Base-by-base conservation (phyloP, 208 protist species). In the Acanthamoeba royreba region DNA sequence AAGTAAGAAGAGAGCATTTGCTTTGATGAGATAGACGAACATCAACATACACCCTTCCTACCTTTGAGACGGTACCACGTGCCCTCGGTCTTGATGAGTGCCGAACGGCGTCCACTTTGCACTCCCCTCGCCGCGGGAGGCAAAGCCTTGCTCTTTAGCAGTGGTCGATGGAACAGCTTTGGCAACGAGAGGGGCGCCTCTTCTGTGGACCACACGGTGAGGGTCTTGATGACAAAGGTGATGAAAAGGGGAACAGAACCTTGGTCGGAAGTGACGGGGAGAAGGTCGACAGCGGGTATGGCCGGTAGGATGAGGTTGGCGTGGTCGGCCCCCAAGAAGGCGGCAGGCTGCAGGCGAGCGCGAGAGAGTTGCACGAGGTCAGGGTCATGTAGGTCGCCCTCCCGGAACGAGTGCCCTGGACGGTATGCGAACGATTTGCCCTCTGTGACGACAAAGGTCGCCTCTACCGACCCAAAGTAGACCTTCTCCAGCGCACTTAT, bases 11-110 rank as follows among this genome's bases (percentile, higher is more conserved):
- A 4, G 28, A 42, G 8, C 31, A 28, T 31, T n/a, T n/a, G n/a
- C n/a, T n/a, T n/a, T n/a, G n/a, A n/a, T n/a, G 0, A 58, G 2
- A 7, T 8, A 15, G 0, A 53, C 19, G 58, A 69, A 15, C 8
- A 69, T 25, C 58, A 69, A 28, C 74, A 85, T 38, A 85, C 35
- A 28, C n/a, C n/a, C n/a, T n/a, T n/a, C 79, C 5, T n/a, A 66
- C 83, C 91, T 89, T 94, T 94, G 22, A 94, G 72, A 2, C 91
- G 35, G 28, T 88, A 88, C 91, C 91, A 94, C 43, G 55, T 83
- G 47, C 72, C 72, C 7, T 94, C 55, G 33, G 72, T 31, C 33
- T 94, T 72, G 49, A 94, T 9, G n/a, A 94, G 52, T 9, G 91
- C 91, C 0, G 91, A 94, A 13, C 91, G 55, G 61, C 87, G 87